Conservation (phyloP, 306 rosid genomes). For the Castanea crenata region DNA sequence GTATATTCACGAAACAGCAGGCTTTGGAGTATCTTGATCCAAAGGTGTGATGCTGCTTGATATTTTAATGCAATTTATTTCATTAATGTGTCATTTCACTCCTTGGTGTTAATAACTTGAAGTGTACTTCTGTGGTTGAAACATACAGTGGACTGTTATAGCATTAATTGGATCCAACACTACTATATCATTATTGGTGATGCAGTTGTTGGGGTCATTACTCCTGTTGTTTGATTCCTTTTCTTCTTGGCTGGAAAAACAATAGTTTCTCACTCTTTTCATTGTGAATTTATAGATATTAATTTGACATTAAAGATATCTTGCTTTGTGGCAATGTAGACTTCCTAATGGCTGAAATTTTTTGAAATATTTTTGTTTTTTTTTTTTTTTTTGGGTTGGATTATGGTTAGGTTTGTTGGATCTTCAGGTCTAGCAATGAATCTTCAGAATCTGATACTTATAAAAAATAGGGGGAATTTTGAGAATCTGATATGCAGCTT, state of each 20-base stretch:
- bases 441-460: not conserved
- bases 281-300: not conserved
- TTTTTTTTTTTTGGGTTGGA: not conserved
- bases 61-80: slow-evolving; percentile 2
- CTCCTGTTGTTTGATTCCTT: not conserved
- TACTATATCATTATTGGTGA: not conserved
- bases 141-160: not conserved
- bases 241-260: not conserved
- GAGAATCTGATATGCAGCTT: not conserved
- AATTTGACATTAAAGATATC: not conserved
- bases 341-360: not conserved
- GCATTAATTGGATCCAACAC: not conserved
- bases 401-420: not conserved
- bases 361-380: not conserved
- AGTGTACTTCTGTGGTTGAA: slow-evolving; percentile 14
- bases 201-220: not conserved
- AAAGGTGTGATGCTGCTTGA: slow-evolving; percentile 44
- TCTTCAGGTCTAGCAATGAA: not conserved
- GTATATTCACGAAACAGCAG: slow-evolving; percentile 59
- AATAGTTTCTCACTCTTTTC: not conserved
- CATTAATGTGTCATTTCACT: slow-evolving; percentile 3
- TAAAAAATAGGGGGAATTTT: too few relatives aligned
- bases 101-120: slow-evolving; percentile 4
- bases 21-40: slow-evolving; percentile 74
- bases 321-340: not conserved